Evolutionary conservation across 2,329 filamentous ascomycete genomes (phyloP), one percentile per base, ranked within the genome.

Genomic region (Verticillium albo-atrum): DNA sequence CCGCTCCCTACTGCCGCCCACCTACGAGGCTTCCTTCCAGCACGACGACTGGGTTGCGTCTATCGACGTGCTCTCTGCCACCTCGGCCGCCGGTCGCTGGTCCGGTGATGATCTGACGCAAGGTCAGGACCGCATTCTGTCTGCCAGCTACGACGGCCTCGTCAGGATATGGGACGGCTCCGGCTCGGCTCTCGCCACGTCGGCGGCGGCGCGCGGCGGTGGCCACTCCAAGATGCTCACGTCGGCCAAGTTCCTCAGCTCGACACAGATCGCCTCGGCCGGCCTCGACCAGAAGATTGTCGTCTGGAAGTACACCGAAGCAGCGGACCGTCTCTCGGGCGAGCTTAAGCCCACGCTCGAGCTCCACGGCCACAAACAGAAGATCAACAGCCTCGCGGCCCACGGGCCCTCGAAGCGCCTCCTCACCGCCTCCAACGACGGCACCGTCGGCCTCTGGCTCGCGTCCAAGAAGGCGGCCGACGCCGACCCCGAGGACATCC

Each of bases 31-130:
- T 14, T 95, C 90, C 70, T 99, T 97, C 72, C 89, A 97, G 77
- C 94, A 99, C 73, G 93, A 99, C 70, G 95, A 98, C 74, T 99
- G 95, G 95, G 90, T 99, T 55, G 91, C 91, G 71, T 85, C 86
- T 27, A 87, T 98, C 27, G 92, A 97, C 72, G 84, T 96, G 4
- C 79, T 96, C 26, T 93, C 92, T 0, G 74, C 75, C 15, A 86
- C 82, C 14, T 89, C 90, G 2, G 75, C 79, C 6, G 84, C 87
- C 3, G 86, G 82, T 23, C 71, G 73, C 58, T 88, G 84, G 83
- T 78, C 80, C 10, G 79, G 76, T 55, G 78, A 77, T 55, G 72
- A 73, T 54, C 76, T 82, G 67, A 73, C 75, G 27, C 75, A 75
- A 37, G 84, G 86, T 25, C 85, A 88, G 64, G 86, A 90, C 68